Percentiles rank a stretch among this genome's conserved stretches.
phyloP scores from a whole-genome alignment of 2,329 filamentous ascomycete species.

The Ascosphaera apis region DNA sequence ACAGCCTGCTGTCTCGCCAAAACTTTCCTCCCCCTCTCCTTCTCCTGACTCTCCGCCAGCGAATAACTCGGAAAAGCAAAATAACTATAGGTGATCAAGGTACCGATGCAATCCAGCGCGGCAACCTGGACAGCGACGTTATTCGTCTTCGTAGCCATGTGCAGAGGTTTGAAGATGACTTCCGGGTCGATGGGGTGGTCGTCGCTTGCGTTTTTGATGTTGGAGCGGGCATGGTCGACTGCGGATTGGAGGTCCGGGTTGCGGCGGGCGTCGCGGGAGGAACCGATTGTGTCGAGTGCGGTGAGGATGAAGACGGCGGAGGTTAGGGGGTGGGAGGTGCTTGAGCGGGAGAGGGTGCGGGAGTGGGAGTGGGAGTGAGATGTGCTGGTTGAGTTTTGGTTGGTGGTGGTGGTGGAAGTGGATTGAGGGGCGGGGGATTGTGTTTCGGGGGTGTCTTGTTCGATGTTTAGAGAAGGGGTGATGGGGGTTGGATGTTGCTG shows the following conservation, averaged over 20 bases:
- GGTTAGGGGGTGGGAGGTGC: constrained; percentile 49
- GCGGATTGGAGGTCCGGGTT: constrained; percentile 67
- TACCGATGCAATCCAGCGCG: constrained; percentile 92
- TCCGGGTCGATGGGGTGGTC: constrained; percentile 69
- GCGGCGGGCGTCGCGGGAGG: constrained; percentile 73
- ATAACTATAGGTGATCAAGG: constrained; percentile 96
- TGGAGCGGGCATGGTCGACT: constrained; percentile 56
- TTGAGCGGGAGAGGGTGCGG: constrained; percentile 37
- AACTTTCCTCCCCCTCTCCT: not conserved
- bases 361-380: constrained; percentile 20
- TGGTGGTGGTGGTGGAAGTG: not conserved
- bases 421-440: not conserved
- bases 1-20: not conserved
- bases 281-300: constrained; percentile 74
- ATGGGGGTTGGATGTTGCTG: too few species aligned
- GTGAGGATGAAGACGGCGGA: constrained; percentile 91
- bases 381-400: not conserved
- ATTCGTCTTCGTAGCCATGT: constrained; percentile 67
- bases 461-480: not conserved
- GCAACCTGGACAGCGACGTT: constrained; percentile 72
- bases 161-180: constrained; percentile 71
- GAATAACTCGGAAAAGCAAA: constrained; percentile 48
- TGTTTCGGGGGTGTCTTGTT: not conserved
- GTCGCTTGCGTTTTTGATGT: constrained; percentile 59
- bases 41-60: constrained; percentile 7